Percentiles rank a stretch among this genome's conserved stretches.
Evolutionary conservation across 768 basidiomycete species (phyloP).

Genomic region (Xerocomus potaroensis): DNA sequence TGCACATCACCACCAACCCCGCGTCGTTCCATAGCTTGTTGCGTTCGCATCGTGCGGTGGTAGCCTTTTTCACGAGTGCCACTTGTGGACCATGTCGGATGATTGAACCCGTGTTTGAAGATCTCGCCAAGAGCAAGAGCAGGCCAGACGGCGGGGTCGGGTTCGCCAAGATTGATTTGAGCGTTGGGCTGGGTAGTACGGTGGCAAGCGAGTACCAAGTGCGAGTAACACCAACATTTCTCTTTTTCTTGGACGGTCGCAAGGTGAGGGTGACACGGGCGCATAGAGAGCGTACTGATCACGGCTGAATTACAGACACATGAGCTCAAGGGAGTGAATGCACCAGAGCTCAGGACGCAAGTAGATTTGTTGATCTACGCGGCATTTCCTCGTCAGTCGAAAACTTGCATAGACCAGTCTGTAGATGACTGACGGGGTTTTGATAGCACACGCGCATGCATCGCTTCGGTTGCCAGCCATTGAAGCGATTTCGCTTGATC

Average conservation of each 20-base stretch:
- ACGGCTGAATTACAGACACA: constrained; percentile 46
- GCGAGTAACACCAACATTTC: constrained; percentile 80
- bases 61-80: constrained; percentile 78
- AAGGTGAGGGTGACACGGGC: constrained; percentile 43
- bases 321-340: constrained; percentile 71
- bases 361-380: constrained; percentile 70
- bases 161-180: constrained; percentile 84
- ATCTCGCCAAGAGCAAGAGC: constrained; percentile 63
- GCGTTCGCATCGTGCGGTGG: constrained; percentile 60
- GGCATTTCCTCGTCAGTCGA: constrained; percentile 71
- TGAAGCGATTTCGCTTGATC: constrained; percentile 59
- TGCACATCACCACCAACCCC: constrained; percentile 72
- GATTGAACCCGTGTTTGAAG: constrained; percentile 82
- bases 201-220: constrained; percentile 65
- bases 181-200: constrained; percentile 55
- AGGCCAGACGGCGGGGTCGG: constrained; percentile 49
- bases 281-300: neutral
- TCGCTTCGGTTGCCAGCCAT: constrained; percentile 55
- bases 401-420: neutral
- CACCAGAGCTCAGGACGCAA: constrained; percentile 64
- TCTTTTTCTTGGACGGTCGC: constrained; percentile 76
- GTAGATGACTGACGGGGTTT: neutral
- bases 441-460: constrained; percentile 70
- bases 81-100: constrained; percentile 76
- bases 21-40: constrained; percentile 69